Percentiles rank a stretch among this genome's conserved stretches.
Evolutionary conservation across 140 eudicot species (phyloP).

Genomic region (Bidens hawaiensis): DNA sequence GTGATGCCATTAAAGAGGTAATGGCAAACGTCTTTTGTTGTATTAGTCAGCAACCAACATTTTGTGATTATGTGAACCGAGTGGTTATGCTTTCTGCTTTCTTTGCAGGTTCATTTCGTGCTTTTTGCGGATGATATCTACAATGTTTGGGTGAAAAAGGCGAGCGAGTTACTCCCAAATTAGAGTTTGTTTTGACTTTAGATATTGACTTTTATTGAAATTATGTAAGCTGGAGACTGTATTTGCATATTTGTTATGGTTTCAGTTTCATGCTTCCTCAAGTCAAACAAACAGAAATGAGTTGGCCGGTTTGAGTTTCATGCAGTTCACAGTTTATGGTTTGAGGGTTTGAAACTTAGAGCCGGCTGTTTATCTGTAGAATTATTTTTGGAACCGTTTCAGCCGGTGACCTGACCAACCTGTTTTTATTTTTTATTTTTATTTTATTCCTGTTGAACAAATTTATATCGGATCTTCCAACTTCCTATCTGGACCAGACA

Average conservation of each 20-base stretch:
- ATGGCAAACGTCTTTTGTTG: not conserved
- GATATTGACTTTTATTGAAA: not conserved
- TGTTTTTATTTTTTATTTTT: too few species aligned
- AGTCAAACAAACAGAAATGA: not conserved
- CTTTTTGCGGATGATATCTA: conserved; percentile 61
- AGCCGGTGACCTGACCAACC: too few species aligned
- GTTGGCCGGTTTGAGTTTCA: too few species aligned
- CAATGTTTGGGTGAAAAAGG: conserved; percentile 60
- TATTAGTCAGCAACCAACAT: not conserved
- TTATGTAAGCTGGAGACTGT: conserved; percentile 11
- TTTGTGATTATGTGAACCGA: not conserved
- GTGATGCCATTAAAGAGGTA: conserved; percentile 78
- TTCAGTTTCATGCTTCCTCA: not conserved
- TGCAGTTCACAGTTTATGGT: not conserved
- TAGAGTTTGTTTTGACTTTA: conserved; percentile 7
- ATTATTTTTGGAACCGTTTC: too few species aligned
- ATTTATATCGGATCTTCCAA: too few species aligned
- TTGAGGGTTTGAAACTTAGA: not conserved
- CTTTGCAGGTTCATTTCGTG: conserved; percentile 68
- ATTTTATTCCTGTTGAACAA: too few species aligned
- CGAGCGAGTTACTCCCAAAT: conserved; percentile 44
- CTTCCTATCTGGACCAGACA: too few species aligned
- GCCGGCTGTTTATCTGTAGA: too few species aligned
- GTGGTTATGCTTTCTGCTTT: not conserved
- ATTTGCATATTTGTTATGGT: conserved; percentile 2